Evolutionary conservation across 2,329 filamentous ascomycete genomes (phyloP).

Genomic region (Septoria petroselini): DNA sequence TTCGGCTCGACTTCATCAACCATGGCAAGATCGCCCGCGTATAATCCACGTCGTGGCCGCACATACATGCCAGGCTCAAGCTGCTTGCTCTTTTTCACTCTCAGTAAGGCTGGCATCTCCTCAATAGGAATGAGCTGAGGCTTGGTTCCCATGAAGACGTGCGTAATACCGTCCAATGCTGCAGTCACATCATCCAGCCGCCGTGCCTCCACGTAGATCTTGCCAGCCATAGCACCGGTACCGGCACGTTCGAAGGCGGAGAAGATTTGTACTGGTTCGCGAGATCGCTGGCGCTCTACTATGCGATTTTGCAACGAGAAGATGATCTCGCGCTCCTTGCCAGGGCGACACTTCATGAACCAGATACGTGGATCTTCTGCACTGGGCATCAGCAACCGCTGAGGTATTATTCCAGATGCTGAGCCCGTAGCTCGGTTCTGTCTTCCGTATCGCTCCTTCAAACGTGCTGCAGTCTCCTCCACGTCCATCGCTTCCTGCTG

Average conservation of each 20-base stretch:
- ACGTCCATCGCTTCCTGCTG: conserved; percentile 84
- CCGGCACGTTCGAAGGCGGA: conserved; percentile 87
- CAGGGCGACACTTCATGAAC: conserved; percentile 88
- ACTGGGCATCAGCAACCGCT: conserved; percentile 81
- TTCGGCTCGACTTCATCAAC: conserved; percentile 91
- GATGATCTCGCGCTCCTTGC: conserved; percentile 90
- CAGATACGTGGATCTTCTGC: conserved; percentile 96
- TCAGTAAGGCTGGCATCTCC: conserved; percentile 94
- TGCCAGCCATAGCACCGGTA: conserved; percentile 73
- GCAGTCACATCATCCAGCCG: conserved; percentile 80
- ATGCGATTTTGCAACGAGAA: conserved; percentile 85
- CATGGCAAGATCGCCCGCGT: conserved; percentile 85
- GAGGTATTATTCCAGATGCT: conserved; percentile 75
- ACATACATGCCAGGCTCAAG: conserved; percentile 89
- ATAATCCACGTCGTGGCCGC: conserved; percentile 69
- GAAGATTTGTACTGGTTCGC: conserved; percentile 78
- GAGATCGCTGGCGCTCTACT: conserved; percentile 72
- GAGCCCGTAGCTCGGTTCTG: conserved; percentile 61
- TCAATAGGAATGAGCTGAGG: conserved; percentile 89
- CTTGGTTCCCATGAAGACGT: conserved; percentile 84
- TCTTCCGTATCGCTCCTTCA: conserved; percentile 84
- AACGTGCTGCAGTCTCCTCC: conserved; percentile 83
- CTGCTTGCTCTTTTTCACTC: conserved; percentile 80
- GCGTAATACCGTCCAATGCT: conserved; percentile 77
- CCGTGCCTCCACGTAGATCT: conserved; percentile 90